Evolutionary conservation across 1,284 basidiomycete species (phyloP).

Genomic region (Rugosomyces carneus): DNA sequence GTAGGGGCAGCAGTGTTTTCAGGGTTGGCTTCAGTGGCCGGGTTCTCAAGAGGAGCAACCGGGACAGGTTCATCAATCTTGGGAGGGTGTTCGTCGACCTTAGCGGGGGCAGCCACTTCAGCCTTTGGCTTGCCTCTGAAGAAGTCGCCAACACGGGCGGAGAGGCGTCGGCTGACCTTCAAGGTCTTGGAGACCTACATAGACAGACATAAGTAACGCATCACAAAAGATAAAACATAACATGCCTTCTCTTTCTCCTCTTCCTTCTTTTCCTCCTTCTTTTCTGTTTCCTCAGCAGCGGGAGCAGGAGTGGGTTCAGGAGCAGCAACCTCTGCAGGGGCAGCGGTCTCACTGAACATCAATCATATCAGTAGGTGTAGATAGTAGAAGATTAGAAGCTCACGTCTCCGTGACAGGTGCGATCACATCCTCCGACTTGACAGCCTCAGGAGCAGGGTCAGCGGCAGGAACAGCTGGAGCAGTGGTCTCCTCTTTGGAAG

Average conservation of each 20-base stretch:
- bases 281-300: neutral
- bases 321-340: slow-evolving; percentile 22
- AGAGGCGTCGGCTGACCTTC: slow-evolving; percentile 73
- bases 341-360: slow-evolving; percentile 26
- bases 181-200: slow-evolving; percentile 34
- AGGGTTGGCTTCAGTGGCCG: slow-evolving; percentile 40
- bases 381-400: slow-evolving; percentile 3
- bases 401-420: slow-evolving; percentile 34
- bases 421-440: slow-evolving; percentile 41
- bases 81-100: slow-evolving; percentile 79
- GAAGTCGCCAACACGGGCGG: slow-evolving; percentile 68
- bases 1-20: slow-evolving; percentile 30
- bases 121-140: slow-evolving; percentile 74
- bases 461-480: slow-evolving; percentile 20
- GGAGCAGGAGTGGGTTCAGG: slow-evolving; percentile 27
- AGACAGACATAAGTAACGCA: slow-evolving; percentile 10
- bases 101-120: slow-evolving; percentile 65
- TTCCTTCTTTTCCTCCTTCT: slow-evolving; percentile 32
- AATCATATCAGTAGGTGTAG: neutral
- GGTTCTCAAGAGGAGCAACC: slow-evolving; percentile 73
- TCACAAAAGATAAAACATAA: slow-evolving; percentile 1
- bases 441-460: slow-evolving; percentile 40
- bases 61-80: slow-evolving; percentile 72
- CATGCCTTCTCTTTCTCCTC: slow-evolving; percentile 36
- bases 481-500: slow-evolving; percentile 38